A percentile compares a stretch with the other conserved stretches of the same genome.
These are phyloP conservation scores for Isatis tinctoria DNA, from an alignment of 345 rosid genomes.

Conservation along the genomic window DNA sequence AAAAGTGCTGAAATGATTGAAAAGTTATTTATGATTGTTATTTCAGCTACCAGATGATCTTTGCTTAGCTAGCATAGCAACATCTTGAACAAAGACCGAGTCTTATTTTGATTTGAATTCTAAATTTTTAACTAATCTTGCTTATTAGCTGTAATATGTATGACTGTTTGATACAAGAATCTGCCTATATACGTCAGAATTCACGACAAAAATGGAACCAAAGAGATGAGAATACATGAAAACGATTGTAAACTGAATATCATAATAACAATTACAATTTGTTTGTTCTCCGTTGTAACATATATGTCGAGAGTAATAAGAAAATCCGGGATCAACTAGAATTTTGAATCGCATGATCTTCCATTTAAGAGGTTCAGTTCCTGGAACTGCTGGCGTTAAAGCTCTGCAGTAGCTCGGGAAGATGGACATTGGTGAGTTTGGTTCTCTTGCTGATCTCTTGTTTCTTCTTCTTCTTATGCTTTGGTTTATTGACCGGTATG, in stretches of 20 bases:
- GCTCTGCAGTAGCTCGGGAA: constrained; percentile 61
- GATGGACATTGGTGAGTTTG: constrained; percentile 71
- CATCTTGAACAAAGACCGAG: neutral
- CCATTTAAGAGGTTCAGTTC: neutral
- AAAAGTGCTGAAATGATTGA: constrained; percentile 28
- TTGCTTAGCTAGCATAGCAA: neutral
- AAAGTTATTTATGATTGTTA: neutral
- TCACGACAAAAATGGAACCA: neutral
- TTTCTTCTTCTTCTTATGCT: constrained; percentile 58
- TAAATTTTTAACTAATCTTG: neutral
- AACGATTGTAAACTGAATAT: neutral
- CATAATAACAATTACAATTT: neutral
- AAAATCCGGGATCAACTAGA: neutral
- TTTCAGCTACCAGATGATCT: neutral
- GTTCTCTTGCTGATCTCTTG: constrained; percentile 72
- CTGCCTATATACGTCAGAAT: neutral
- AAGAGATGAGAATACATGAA: neutral
- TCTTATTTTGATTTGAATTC: neutral
- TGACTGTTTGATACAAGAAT: neutral
- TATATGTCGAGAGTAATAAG: neutral
- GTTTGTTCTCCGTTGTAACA: neutral
- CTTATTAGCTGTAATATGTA: neutral
- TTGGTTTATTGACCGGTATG: constrained; percentile 41
- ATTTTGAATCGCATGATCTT: neutral
- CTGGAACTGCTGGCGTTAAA: constrained; percentile 19